Base-by-base conservation (phyloP, 1,139 yeast genomes). In the Taiozyma sp. region DNA sequence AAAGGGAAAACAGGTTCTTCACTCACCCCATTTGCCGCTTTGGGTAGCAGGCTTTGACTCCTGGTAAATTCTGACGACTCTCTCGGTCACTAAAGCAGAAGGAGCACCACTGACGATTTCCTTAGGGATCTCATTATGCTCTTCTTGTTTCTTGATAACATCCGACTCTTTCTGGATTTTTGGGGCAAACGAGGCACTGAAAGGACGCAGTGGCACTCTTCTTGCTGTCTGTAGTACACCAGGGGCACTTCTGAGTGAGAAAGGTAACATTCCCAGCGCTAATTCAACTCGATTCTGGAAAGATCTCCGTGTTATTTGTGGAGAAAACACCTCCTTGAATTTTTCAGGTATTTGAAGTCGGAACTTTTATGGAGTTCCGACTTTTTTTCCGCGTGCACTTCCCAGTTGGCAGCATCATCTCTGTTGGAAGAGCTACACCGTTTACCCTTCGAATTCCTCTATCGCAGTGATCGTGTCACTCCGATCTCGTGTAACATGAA, bases 31-130 rank as follows among this genome's bases (percentile, higher is more conserved):
- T 27, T 62, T 63, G 16, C 92, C 89, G 43, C 89, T 81, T 71
- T 89, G 96, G 34, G 95, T 88, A 44, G 96, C 95, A 13, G 91
- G 78, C 70, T 87, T 86, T 57, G 91, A 70, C 64, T 86, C 91
- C 68, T 84, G 80, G 69, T 75, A 89, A 64, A 89, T 89, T 68
- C 95, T 80, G 8, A 85, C 96, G 32, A 83, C 78, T 69, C 96
- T 79, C 58, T 75, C 73, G 48, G 83, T 78, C 51, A 79, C 69
- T 54, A 85, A 70, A 53, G 82, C 91, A 48, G 66, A 66, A 47
- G 96, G 96, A 3, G 96, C 96, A n/a, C 96, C 96, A 50, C 88
- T 81, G 48, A 85, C 73, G 45, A 83, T 61, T 67, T 87, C 92
- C 59, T 82, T 84, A 50, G 77, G 75, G 22, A 69, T 52, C 43